phyloP scores from a whole-genome alignment of 257 asterid genomes.

The Solanum corneliomulleri region DNA sequence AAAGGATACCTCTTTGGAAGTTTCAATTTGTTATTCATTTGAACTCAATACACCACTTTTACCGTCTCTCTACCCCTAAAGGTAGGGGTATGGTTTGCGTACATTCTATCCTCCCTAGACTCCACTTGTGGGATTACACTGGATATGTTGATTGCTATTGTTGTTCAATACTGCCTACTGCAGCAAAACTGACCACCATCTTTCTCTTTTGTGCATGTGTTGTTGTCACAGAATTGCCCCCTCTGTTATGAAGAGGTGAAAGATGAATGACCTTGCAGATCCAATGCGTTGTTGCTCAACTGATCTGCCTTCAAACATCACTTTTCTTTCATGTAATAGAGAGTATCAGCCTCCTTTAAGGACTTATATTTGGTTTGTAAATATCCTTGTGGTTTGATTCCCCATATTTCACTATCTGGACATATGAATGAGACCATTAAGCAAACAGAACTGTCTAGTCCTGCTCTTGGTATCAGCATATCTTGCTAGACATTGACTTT shows the following conservation, averaged over 20 bases:
- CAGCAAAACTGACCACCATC: background rate
- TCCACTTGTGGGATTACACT: background rate
- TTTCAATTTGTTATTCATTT: background rate
- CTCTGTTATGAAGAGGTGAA: constrained; percentile 67
- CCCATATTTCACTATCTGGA: background rate
- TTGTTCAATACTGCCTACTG: background rate
- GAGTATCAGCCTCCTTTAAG: background rate
- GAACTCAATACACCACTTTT: background rate
- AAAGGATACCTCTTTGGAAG: background rate
- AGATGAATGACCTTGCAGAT: constrained; percentile 28
- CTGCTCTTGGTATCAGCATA: background rate
- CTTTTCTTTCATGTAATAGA: background rate
- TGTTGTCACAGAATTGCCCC: constrained; percentile 65
- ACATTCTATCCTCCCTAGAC: background rate
- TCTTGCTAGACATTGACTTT: background rate
- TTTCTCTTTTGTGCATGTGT: background rate
- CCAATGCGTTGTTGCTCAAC: background rate
- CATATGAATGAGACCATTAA: background rate
- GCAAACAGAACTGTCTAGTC: background rate
- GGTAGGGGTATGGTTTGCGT: background rate
- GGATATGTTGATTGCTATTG: background rate
- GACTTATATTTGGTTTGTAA: background rate
- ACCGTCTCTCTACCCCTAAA: background rate
- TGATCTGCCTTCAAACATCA: background rate
- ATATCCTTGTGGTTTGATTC: background rate